Evolutionary conservation across 2,329 filamentous ascomycete species (phyloP), one percentile per base, ranked within the genome.

Genomic region (Fusarium graminum): DNA sequence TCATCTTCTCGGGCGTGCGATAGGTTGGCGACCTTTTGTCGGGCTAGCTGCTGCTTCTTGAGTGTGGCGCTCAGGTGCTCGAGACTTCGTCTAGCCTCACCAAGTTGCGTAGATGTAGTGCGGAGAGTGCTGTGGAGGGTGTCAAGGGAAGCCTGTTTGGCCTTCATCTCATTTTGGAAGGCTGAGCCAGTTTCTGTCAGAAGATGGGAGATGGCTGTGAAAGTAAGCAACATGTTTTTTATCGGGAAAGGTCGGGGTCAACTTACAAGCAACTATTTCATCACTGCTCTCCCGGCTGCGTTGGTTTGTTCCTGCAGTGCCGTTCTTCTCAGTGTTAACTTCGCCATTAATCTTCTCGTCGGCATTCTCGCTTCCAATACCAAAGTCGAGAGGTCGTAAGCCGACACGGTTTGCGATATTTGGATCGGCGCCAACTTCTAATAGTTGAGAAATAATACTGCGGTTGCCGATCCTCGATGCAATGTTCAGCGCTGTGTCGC

Each of bases 361-460:
- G 4, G 77, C 75, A 14, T 79, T 80, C 49, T 92, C 90, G 11
- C 88, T 87, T 7, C 93, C 93, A 28, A 98, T 92, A 10, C 94
- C 94, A 80, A 99, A 99, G 76, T 98, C 95, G n/a, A 93, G 84
- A 1, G 95, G 94, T 38, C 92, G 86, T 13, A 98, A 84, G 19
- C 94, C 94, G 42, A 94, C 94, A 46, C 93, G 89, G 73, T 99
- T 99, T 7, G 93, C 87, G 73, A 98, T 94, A 52, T 90, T 88
- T n/a, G 93, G 91, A 76, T 98, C 93, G 2, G 95, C 95, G 56
- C 94, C 93, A 41, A 99, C 94, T 78, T 99, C 95, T 12, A 98
- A 84, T 30, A 99, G 83, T 75, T 99, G 95, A n/a, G 93, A 94
- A 58, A 98, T 97, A 71, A 99, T 97, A 72, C 93, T 96, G 54